Conservation (phyloP, 768 basidiomycete species). For the Termitomyces sp. region DNA sequence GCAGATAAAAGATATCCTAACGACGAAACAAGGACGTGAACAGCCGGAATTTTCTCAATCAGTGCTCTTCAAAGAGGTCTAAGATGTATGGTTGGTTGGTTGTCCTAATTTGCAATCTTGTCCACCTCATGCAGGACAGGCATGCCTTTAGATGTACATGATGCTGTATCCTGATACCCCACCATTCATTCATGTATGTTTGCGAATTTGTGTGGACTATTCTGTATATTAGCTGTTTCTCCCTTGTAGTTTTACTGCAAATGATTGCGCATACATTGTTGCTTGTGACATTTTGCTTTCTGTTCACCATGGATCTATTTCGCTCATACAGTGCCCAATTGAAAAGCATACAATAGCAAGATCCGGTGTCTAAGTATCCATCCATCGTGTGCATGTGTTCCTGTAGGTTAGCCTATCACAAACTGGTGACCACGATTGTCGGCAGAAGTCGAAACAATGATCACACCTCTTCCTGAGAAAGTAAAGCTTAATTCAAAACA, state of each 20-base stretch:
- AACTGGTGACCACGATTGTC: background rate
- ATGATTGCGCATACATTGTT: background rate
- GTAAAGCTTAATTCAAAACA: background rate
- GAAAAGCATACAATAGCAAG: background rate
- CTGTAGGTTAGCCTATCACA: background rate
- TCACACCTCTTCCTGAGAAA: background rate
- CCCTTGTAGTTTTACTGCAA: background rate
- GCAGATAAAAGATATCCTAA: slow-evolving; percentile 78
- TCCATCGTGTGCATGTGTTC: background rate
- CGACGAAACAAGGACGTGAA: slow-evolving; percentile 57
- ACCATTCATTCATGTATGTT: background rate
- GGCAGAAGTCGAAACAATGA: background rate
- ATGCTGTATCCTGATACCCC: background rate
- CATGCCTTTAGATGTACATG: background rate
- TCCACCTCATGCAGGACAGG: background rate
- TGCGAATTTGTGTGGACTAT: background rate
- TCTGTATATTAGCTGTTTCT: background rate
- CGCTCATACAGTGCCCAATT: background rate
- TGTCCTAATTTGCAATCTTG: background rate
- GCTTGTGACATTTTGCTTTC: background rate
- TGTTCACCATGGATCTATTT: background rate
- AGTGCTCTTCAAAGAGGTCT: slow-evolving; percentile 51
- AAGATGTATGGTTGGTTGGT: slow-evolving; percentile 4
- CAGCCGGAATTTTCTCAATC: slow-evolving; percentile 49
- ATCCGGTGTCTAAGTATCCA: background rate